These are phyloP conservation scores for Coelastrella sp. DNA, from an alignment of 139 green algal species.

Conservation along the genomic window DNA sequence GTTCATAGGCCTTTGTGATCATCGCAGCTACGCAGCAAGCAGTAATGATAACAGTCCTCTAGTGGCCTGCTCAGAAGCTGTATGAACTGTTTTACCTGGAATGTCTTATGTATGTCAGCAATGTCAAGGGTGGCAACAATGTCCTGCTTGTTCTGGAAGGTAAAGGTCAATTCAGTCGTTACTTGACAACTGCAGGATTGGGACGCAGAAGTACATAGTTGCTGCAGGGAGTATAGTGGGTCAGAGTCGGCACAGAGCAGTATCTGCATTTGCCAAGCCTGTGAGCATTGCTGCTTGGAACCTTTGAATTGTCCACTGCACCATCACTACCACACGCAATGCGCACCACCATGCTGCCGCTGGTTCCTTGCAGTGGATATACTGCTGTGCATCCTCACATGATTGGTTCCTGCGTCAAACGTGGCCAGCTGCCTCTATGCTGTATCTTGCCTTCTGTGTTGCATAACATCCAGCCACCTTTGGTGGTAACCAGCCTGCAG, in stretches of 20 bases:
- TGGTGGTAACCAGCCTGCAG: constrained; percentile 20
- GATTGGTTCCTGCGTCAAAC: constrained; percentile 1
- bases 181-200: constrained; percentile 33
- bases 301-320: too few species aligned
- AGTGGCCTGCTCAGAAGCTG: too few species aligned
- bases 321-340: too few species aligned
- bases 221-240: background rate
- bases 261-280: too few species aligned
- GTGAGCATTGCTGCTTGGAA: too few species aligned
- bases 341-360: too few species aligned
- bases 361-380: too few species aligned
- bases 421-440: constrained; percentile 26
- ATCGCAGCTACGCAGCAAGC: too few species aligned
- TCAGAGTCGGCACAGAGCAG: too few species aligned
- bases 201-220: too few species aligned
- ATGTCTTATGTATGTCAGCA: background rate
- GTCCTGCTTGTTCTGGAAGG: constrained; percentile 31
- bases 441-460: constrained; percentile 30
- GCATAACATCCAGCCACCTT: constrained; percentile 29
- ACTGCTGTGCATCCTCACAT: constrained; percentile 22
- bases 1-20: too few species aligned
- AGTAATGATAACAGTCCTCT: too few species aligned
- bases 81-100: constrained; percentile 5
- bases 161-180: constrained; percentile 9
- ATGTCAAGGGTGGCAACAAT: background rate